Evolutionary conservation across 1,139 yeast genomes (phyloP).

Genomic region (Kazachstania sp.): DNA sequence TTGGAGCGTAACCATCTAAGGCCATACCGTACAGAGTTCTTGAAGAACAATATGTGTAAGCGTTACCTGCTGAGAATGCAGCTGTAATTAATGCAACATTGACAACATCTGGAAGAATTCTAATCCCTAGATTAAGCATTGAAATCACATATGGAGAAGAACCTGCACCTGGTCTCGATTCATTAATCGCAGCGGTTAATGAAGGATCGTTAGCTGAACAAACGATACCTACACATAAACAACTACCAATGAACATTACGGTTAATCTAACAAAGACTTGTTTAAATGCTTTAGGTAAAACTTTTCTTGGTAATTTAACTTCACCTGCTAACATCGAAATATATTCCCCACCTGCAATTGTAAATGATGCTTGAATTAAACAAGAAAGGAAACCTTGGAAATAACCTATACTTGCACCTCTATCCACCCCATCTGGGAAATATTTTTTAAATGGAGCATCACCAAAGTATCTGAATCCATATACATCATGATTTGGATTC

Average conservation of each 20-base stretch:
- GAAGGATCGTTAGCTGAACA: conserved; percentile 46
- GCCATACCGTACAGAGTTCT: conserved; percentile 55
- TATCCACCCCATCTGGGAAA: conserved; percentile 41
- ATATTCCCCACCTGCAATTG: conserved; percentile 80
- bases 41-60: conserved; percentile 60
- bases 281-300: conserved; percentile 71
- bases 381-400: conserved; percentile 66
- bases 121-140: conserved; percentile 45
- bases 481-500: conserved; percentile 56
- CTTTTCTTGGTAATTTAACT: conserved; percentile 64
- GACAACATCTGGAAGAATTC: conserved; percentile 52
- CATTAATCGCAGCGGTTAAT: conserved; percentile 35
- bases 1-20: conserved; percentile 53
- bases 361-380: conserved; percentile 52
- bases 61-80: conserved; percentile 66
- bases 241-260: conserved; percentile 57
- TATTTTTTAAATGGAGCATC: conserved; percentile 49
- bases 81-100: conserved; percentile 55
- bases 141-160: conserved; percentile 60
- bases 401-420: conserved; percentile 40
- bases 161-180: conserved; percentile 50
- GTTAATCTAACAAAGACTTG: conserved; percentile 68
- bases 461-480: conserved; percentile 63
- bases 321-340: conserved; percentile 81
- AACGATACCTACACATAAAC: conserved; percentile 51